Evolutionary conservation across 495 filamentous ascomycete species (phyloP).

Genomic region (Chaetomidium leptoderma): DNA sequence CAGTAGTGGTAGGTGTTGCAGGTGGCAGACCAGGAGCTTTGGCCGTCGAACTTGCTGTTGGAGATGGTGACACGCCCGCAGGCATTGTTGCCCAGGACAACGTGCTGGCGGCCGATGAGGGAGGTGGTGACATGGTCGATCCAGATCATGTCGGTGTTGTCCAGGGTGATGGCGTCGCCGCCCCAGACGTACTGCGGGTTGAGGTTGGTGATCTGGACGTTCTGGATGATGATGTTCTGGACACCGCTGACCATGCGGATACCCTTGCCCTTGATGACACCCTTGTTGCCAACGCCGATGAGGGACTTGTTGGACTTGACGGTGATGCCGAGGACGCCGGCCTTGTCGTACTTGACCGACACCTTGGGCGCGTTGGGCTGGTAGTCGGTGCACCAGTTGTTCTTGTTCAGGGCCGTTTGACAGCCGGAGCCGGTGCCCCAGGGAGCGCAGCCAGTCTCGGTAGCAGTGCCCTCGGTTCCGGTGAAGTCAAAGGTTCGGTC

Average conservation of each 20-base stretch:
- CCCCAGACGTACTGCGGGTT: conserved; percentile 11
- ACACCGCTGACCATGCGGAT: conserved; percentile 5
- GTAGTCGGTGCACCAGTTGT: conserved; percentile 6
- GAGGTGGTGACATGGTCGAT: conserved; percentile 12
- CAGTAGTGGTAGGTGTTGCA: conserved; percentile 13
- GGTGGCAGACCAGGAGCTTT: conserved; percentile 4
- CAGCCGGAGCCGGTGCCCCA: conserved; percentile 8
- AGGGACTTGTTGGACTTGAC: conserved; percentile 12
- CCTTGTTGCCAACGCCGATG: conserved; percentile 7
- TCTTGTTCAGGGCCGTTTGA: conserved; percentile 1
- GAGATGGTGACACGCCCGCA: conserved; percentile 7
- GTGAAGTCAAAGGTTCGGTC: conserved; percentile 12
- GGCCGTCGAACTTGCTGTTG: conserved; percentile 9
- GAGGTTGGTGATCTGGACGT: conserved; percentile 11
- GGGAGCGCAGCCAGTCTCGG: conserved; percentile 8
- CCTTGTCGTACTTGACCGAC: conserved; percentile 9
- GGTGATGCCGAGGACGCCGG: conserved; percentile 7
- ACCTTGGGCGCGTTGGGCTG: conserved; percentile 9
- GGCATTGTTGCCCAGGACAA: conserved; percentile 3
- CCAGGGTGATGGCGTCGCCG: conserved; percentile 9
- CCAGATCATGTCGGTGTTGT: conserved; percentile 6
- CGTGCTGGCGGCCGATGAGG: conserved; percentile 5
- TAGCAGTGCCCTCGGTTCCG: conserved; percentile 5
- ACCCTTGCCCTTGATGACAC: conserved; percentile 12
- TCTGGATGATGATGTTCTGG: conserved; percentile 10